Conservation (phyloP, 2,329 filamentous ascomycete genomes). For the Penicillium corylophilum region DNA sequence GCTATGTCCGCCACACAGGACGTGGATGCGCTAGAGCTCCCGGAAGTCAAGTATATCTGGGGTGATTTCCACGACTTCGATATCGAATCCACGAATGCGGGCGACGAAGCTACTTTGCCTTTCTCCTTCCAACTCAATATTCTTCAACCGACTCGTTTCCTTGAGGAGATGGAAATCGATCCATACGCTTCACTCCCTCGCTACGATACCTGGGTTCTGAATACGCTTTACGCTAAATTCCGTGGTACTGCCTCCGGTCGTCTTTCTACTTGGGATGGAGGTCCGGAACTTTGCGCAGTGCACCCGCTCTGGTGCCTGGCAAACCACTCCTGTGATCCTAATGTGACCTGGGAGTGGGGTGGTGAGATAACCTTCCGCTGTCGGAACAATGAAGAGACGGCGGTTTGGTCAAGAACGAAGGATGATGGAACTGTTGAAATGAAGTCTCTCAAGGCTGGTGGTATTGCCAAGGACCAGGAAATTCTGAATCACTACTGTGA, state of each 20-base stretch:
- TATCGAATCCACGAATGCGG: constrained; percentile 10
- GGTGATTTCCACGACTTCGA: constrained; percentile 56
- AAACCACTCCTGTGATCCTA: constrained; percentile 94
- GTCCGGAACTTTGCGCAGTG: constrained; percentile 88
- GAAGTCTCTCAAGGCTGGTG: constrained; percentile 51
- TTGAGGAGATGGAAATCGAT: constrained; percentile 63
- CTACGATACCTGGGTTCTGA: constrained; percentile 65
- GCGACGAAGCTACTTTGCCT: constrained; percentile 50
- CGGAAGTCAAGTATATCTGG: constrained; percentile 64
- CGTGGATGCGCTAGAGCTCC: constrained; percentile 58
- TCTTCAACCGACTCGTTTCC: constrained; percentile 58
- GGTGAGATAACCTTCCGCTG: constrained; percentile 43
- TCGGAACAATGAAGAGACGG: constrained; percentile 33
- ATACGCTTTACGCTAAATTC: constrained; percentile 91
- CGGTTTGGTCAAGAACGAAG: constrained; percentile 36
- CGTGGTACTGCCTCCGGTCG: constrained; percentile 87
- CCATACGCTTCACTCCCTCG: constrained; percentile 50
- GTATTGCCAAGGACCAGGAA: constrained; percentile 77
- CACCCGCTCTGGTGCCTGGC: constrained; percentile 95
- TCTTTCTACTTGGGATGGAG: constrained; percentile 71
- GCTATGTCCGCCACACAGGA: constrained; percentile 62
- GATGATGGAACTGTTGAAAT: constrained; percentile 19
- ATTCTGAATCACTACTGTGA: constrained; percentile 95
- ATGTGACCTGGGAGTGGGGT: constrained; percentile 92
- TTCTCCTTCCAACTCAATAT: constrained; percentile 63